These are phyloP conservation scores for Filobasidium floriforme DNA, from an alignment of 768 basidiomycete genomes.

Conservation along the genomic window DNA sequence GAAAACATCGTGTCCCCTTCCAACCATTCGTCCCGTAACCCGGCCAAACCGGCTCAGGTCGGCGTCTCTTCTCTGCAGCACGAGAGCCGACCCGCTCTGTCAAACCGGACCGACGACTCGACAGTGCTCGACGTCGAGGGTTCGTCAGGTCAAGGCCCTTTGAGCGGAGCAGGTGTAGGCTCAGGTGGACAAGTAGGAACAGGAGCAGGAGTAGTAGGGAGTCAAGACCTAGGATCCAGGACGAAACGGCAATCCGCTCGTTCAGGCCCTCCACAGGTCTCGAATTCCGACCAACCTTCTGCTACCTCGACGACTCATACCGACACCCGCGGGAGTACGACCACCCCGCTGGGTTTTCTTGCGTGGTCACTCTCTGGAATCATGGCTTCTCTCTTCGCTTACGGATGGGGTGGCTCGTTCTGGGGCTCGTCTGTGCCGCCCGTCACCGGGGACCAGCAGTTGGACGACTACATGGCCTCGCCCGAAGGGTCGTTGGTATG, in stretches of 20 bases:
- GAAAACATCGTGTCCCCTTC: conserved; percentile 9
- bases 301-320: no score
- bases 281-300: no score
- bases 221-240: no score
- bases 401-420: neutral
- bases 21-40: conserved; percentile 5
- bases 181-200: no score
- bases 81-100: no score
- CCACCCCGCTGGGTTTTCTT: neutral
- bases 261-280: no score
- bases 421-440: neutral
- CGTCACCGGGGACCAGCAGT: neutral
- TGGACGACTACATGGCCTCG: neutral
- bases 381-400: neutral
- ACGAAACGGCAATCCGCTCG: no score
- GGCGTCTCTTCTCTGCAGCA: neutral
- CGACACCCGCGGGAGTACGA: neutral
- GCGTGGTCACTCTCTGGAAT: neutral
- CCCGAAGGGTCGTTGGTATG: neutral
- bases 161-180: no score
- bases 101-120: no score
- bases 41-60: conserved; percentile 6
- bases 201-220: no score
- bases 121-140: no score
- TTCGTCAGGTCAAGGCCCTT: no score